These are phyloP conservation scores for Fusarium sp. DNA, from an alignment of 2,329 filamentous ascomycete species.

Conservation along the genomic window DNA sequence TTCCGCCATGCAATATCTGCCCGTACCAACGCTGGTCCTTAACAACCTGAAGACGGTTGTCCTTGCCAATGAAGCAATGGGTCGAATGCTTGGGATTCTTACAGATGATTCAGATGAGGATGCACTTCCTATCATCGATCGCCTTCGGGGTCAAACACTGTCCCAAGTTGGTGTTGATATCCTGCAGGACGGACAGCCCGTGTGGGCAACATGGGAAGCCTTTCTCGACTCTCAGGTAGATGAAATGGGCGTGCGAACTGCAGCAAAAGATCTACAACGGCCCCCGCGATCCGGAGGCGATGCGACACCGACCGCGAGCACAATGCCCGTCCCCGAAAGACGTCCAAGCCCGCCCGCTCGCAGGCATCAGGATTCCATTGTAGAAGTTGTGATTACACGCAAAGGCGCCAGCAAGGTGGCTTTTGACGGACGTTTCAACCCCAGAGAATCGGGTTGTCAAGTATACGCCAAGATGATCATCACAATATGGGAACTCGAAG, in stretches of 20 bases:
- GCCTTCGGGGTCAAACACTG: slow-evolving; percentile 73
- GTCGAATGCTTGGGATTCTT: slow-evolving; percentile 73
- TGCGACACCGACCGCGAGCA: slow-evolving; percentile 54
- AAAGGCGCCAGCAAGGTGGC: slow-evolving; percentile 58
- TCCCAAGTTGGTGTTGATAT: slow-evolving; percentile 80
- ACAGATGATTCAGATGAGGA: slow-evolving; percentile 56
- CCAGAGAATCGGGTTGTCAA: slow-evolving; percentile 56
- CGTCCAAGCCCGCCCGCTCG: slow-evolving; percentile 40
- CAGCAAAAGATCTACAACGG: slow-evolving; percentile 40
- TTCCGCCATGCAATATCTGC: slow-evolving; percentile 78
- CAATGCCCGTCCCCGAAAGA: slow-evolving; percentile 52
- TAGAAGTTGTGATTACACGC: slow-evolving; percentile 75
- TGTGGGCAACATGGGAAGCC: slow-evolving; percentile 70
- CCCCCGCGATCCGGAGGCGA: slow-evolving; percentile 48
- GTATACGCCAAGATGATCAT: slow-evolving; percentile 81
- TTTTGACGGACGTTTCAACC: slow-evolving; percentile 52
- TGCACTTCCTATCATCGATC: slow-evolving; percentile 64
- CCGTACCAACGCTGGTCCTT: slow-evolving; percentile 77
- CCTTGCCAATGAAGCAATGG: slow-evolving; percentile 82
- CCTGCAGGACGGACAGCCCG: slow-evolving; percentile 73
- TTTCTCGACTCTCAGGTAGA: slow-evolving; percentile 67
- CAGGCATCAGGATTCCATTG: slow-evolving; percentile 69
- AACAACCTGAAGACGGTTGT: slow-evolving; percentile 77
- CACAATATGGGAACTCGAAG: slow-evolving; percentile 77
- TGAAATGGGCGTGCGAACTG: slow-evolving; percentile 55